A percentile compares a stretch with the other conserved stretches of the same genome.
Evolutionary conservation across 1,139 yeast species (phyloP).

Genomic region (Magnusiomyces fungicola): DNA sequence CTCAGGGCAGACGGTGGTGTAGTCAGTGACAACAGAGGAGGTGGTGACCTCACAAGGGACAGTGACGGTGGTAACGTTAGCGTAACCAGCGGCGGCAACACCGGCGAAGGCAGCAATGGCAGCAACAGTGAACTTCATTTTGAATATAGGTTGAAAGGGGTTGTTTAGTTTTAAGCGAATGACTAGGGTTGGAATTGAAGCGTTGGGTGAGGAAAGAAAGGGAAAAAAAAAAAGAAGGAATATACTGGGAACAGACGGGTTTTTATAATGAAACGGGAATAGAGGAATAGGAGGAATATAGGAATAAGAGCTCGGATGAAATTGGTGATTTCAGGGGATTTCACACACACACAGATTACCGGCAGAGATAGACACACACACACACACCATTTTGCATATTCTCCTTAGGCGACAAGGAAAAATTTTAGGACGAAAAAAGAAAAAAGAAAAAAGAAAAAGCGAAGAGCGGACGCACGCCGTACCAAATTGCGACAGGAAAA

Average conservation of each 20-base stretch:
- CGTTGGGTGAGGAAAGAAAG: neutral
- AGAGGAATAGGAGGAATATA: neutral
- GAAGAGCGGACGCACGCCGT: too few species aligned
- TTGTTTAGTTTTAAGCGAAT: neutral
- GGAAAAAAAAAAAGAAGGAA: neutral
- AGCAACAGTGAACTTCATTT: conserved; percentile 32
- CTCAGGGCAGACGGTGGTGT: conserved; percentile 40
- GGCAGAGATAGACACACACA: too few species aligned
- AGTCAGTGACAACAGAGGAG: conserved; percentile 31
- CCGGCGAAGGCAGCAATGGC: conserved; percentile 22
- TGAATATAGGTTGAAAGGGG: conserved; percentile 16
- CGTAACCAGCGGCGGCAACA: conserved; percentile 27
- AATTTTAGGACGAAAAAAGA: too few species aligned
- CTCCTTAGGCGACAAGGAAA: too few species aligned
- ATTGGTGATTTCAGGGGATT: too few species aligned
- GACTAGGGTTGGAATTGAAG: conserved; percentile 1
- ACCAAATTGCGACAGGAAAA: neutral
- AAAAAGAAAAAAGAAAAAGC: too few species aligned
- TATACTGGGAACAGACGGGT: neutral
- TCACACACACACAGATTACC: too few species aligned
- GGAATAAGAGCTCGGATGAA: too few species aligned
- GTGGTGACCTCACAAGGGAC: conserved; percentile 22
- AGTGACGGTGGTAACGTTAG: conserved; percentile 28
- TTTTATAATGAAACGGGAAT: neutral
- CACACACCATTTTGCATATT: too few species aligned